Evolutionary conservation across 441 rosid species (phyloP).

Genomic region (Isatis lusitanica): DNA sequence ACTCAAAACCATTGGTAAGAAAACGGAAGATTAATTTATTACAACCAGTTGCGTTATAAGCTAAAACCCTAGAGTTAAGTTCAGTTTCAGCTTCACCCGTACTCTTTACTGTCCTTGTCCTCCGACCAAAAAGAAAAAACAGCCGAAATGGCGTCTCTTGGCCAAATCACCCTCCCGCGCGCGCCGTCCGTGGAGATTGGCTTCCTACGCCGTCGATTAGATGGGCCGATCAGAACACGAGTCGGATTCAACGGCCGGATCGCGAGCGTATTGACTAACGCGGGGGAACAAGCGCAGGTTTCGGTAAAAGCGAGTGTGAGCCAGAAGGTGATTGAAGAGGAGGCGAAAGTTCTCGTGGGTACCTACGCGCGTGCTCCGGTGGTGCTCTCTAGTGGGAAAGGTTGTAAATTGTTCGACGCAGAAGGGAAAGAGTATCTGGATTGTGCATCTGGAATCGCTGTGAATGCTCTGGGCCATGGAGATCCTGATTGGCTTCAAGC

Average conservation of each 20-base stretch:
- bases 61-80: constrained; percentile 27
- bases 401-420: constrained; percentile 70
- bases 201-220: constrained; percentile 15
- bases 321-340: constrained; percentile 51
- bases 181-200: constrained; percentile 12
- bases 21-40: neutral
- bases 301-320: constrained; percentile 31
- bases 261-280: constrained; percentile 29
- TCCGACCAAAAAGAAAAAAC: neutral
- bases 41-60: neutral
- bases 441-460: constrained; percentile 74
- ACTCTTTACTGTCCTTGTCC: neutral
- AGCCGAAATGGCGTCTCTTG: constrained; percentile 27
- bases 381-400: constrained; percentile 65
- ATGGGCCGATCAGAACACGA: constrained; percentile 13
- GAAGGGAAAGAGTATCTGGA: constrained; percentile 83
- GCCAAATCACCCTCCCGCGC: constrained; percentile 18
- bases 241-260: constrained; percentile 24
- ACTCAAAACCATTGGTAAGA: neutral
- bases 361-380: constrained; percentile 77
- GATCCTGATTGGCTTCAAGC: constrained; percentile 64
- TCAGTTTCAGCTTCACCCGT: neutral
- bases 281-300: neutral
- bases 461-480: constrained; percentile 72
- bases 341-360: constrained; percentile 56